Evolutionary conservation across 2,329 filamentous ascomycete species (phyloP), one percentile per base, ranked within the genome.

Genomic region (Verticillium albo-atrum): DNA sequence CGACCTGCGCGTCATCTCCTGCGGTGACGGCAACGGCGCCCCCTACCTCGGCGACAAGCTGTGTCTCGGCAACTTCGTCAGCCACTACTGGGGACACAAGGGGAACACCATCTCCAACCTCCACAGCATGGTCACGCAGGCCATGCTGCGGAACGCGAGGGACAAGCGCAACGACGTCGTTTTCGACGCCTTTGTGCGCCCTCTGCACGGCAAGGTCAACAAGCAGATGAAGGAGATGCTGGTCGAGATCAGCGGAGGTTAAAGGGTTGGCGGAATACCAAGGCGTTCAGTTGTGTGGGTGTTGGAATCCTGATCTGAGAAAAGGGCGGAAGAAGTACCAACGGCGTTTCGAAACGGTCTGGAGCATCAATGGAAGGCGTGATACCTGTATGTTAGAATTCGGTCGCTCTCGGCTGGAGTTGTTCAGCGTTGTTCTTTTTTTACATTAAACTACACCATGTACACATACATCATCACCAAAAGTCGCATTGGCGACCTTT

Each of bases 81-180:
- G 66, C 28, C 68, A 69, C 58, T 62, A 68, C 59, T 69, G 66
- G 66, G 63, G 63, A 56, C 59, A 63, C 55, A 66, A 68, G 61
- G 55, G 66, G 35, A 37, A 27, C 1, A 59, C 65, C 26, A 58
- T 64, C 23, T 35, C 52, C n/a, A 56, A 64, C 51, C 54, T 67
- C 32, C 60, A 65, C 50, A 30, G 62, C 15, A 32, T 58, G 32
- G 61, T 67, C 26, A 57, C 63, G 47, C 61, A 66, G 25, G 25
- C 56, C 5, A 51, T 64, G 27, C 10, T n/a, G 25, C 54, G 54
- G 15, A 35, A 42, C 32, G 25, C 42, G 32, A 7, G 25, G 34
- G 54, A 56, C 35, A 37, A 37, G 20, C 34, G 25, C 14, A 27
- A 42, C 34, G 54, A 56, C 25, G 34, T 25, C 14, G 54, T 56